These are phyloP conservation scores for Emergomyces orientalis DNA, from an alignment of 2,329 filamentous ascomycete genomes.

Conservation along the genomic window DNA sequence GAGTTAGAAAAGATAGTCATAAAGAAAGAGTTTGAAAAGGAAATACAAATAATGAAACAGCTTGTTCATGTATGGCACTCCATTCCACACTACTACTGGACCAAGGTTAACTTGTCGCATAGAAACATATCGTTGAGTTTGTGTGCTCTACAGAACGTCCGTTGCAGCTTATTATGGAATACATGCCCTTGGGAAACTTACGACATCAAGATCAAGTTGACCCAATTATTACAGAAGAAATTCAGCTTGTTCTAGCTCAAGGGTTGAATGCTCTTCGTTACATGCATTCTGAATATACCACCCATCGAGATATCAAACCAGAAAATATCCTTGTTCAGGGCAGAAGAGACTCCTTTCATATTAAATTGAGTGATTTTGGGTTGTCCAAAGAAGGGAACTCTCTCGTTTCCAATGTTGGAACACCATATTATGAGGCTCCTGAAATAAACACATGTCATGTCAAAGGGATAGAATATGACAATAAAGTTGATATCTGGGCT, in stretches of 20 bases:
- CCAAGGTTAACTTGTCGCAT: slow-evolving; percentile 1
- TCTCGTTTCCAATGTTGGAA: not conserved
- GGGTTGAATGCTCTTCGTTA: slow-evolving; percentile 11
- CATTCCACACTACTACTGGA: not conserved
- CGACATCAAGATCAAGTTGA: not conserved
- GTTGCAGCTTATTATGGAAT: slow-evolving; percentile 12
- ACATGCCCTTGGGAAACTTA: slow-evolving; percentile 6
- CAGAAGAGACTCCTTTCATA: not conserved
- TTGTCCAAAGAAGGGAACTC: slow-evolving; percentile 1
- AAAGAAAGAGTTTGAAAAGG: not conserved
- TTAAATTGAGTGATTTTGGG: slow-evolving; percentile 18
- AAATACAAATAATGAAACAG: slow-evolving; percentile 14
- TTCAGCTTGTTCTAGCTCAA: slow-evolving; percentile 5
- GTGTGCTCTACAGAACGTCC: not conserved
- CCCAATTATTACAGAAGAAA: not conserved
- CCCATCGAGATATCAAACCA: slow-evolving; percentile 19
- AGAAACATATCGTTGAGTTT: slow-evolving; percentile 13
- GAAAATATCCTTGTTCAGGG: slow-evolving; percentile 17
- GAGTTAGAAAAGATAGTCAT: not conserved
- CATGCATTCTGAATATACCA: slow-evolving; percentile 13
- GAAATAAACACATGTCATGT: not conserved
- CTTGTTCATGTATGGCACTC: slow-evolving; percentile 10
- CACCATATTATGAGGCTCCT: not conserved
- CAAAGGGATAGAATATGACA: slow-evolving; percentile 6
- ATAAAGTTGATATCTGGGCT: slow-evolving; percentile 17